These are phyloP conservation scores for Metschnikowia borealis DNA, from an alignment of 805 yeast genomes.

Conservation along the genomic window DNA sequence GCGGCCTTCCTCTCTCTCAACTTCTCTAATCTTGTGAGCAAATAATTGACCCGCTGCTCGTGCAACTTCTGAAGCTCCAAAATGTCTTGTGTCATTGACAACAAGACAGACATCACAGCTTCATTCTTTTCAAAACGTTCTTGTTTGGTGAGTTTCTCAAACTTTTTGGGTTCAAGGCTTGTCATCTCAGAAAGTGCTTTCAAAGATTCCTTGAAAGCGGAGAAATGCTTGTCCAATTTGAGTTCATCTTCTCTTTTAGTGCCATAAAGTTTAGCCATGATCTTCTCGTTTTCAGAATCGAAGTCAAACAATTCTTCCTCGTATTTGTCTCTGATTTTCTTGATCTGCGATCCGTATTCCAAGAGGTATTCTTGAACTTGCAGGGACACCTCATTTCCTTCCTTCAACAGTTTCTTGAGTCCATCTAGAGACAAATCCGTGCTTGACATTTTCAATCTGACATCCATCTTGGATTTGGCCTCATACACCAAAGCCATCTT, in stretches of 20 bases:
- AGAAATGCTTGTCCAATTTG: slow-evolving; percentile 26
- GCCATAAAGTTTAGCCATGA: slow-evolving; percentile 24
- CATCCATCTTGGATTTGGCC: slow-evolving; percentile 24
- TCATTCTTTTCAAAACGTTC: slow-evolving; percentile 27
- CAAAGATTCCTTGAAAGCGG: slow-evolving; percentile 25
- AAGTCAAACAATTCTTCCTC: slow-evolving; percentile 47
- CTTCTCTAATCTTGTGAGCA: slow-evolving; percentile 26
- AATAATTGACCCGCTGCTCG: slow-evolving; percentile 23
- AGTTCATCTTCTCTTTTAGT: slow-evolving; percentile 7
- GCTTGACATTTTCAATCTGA: slow-evolving; percentile 37
- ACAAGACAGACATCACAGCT: slow-evolving; percentile 23
- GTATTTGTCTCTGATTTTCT: slow-evolving; percentile 39
- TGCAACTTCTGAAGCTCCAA: slow-evolving; percentile 28
- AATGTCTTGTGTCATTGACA: slow-evolving; percentile 28
- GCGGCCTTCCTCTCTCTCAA: slow-evolving; percentile 29
- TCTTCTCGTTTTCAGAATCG: slow-evolving; percentile 46
- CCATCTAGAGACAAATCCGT: slow-evolving; percentile 47
- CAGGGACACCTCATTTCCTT: slow-evolving; percentile 39
- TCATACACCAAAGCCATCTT: slow-evolving; percentile 22
- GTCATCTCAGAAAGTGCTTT: slow-evolving; percentile 25
- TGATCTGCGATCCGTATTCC: slow-evolving; percentile 44
- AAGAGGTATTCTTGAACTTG: slow-evolving; percentile 43
- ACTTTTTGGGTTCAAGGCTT: slow-evolving; percentile 18
- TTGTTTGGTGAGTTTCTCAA: slow-evolving; percentile 20
- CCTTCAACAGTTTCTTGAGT: slow-evolving; percentile 40